These are phyloP conservation scores for Henckelia pumila DNA, from an alignment of 257 asterid genomes.

Conservation along the genomic window DNA sequence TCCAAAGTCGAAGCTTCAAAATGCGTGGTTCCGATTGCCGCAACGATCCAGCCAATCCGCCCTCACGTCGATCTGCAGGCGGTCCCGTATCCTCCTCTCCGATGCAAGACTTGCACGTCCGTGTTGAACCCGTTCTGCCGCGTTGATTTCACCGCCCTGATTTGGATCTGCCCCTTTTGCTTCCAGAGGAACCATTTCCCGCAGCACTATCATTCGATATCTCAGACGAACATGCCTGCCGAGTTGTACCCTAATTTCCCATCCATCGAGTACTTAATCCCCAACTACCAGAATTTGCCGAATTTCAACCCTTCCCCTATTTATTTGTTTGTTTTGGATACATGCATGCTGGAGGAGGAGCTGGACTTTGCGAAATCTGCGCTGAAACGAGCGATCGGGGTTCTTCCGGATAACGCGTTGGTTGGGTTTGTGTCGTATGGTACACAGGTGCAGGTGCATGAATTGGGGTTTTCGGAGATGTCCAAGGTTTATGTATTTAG, in stretches of 20 bases:
- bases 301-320: conserved; percentile 51
- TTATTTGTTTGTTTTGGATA: conserved; percentile 81
- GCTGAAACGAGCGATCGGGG: conserved; percentile 74
- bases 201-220: conserved; percentile 57
- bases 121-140: conserved; percentile 75
- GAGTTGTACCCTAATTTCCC: conserved; percentile 84
- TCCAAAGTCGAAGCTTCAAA: conserved; percentile 91
- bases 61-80: conserved; percentile 70
- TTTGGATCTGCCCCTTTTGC: conserved; percentile 99
- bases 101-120: conserved; percentile 87
- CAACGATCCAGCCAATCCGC: conserved; percentile 86
- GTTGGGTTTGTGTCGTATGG: conserved; percentile 94
- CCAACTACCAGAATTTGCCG: conserved; percentile 53
- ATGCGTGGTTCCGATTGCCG: conserved; percentile 98
- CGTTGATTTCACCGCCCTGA: conserved; percentile 77
- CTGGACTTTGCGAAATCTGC: conserved; percentile 78
- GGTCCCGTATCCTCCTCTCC: conserved; percentile 72
- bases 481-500: conserved; percentile 79
- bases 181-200: conserved; percentile 85
- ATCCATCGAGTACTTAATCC: conserved; percentile 59
- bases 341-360: conserved; percentile 95
- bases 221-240: conserved; percentile 75
- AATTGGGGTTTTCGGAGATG: conserved; percentile 87
- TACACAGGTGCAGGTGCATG: conserved; percentile 96
- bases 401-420: conserved; percentile 90